Percentiles rank a stretch among this genome's conserved stretches.
Conservation (phyloP, 176 grass and related monocot genomes). For the Cymbopogon citratus region DNA sequence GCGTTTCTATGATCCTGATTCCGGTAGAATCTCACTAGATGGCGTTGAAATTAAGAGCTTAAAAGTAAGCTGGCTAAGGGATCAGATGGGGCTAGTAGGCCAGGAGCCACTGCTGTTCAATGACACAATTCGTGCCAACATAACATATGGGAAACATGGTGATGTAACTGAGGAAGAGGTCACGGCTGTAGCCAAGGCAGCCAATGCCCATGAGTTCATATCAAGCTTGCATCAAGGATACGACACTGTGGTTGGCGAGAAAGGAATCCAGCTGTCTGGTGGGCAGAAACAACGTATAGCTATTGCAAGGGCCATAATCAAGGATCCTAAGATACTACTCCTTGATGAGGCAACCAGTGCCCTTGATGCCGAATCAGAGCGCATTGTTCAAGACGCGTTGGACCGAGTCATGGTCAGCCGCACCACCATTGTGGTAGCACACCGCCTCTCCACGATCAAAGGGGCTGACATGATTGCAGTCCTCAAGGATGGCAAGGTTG, state of each 20-base stretch:
- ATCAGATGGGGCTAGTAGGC: conserved; percentile 53
- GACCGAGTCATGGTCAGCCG: conserved; percentile 38
- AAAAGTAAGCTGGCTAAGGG: conserved; percentile 43
- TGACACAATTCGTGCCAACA: conserved; percentile 49
- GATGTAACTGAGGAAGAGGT: conserved; percentile 48
- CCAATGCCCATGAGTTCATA: conserved; percentile 53
- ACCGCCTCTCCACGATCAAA: conserved; percentile 54
- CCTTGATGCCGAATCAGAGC: conserved; percentile 48
- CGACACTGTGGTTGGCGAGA: conserved; percentile 31
- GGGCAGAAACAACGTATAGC: conserved; percentile 57
- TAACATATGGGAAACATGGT: conserved; percentile 42
- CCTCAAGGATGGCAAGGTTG: conserved; percentile 46
- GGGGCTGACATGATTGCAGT: conserved; percentile 52
- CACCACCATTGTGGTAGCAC: conserved; percentile 46
- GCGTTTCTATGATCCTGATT: conserved; percentile 60
- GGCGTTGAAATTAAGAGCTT: conserved; percentile 33
- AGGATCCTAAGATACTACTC: conserved; percentile 50
- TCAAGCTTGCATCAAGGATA: conserved; percentile 50
- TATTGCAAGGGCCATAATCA: conserved; percentile 54
- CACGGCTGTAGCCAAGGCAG: conserved; percentile 28
- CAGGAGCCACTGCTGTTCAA: conserved; percentile 59
- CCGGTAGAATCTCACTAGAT: conserved; percentile 52
- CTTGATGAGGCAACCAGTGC: conserved; percentile 61
- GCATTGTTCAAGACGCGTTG: conserved; percentile 40
- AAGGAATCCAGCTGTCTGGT: conserved; percentile 52